Evolutionary conservation across 805 yeast species (phyloP).

Genomic region (Tetrapisispora pingtungensis): DNA sequence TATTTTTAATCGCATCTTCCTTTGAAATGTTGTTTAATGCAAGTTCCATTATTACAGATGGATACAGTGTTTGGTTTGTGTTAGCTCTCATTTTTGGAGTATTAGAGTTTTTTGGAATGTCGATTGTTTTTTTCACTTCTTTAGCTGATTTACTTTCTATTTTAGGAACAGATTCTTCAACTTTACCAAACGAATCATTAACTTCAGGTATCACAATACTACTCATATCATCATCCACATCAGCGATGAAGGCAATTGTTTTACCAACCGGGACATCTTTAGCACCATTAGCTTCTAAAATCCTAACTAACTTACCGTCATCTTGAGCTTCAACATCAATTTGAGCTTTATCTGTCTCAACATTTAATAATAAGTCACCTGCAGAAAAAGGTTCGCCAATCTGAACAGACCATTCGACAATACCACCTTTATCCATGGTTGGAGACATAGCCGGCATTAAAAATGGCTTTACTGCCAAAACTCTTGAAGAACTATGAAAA

Average conservation of each 20-base stretch:
- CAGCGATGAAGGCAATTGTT: slow-evolving; percentile 84
- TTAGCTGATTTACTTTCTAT: slow-evolving; percentile 13
- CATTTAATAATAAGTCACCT: slow-evolving; percentile 76
- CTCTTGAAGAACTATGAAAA: slow-evolving; percentile 18
- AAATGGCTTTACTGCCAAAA: slow-evolving; percentile 37
- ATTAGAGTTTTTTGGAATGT: neutral
- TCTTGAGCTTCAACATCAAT: slow-evolving; percentile 84
- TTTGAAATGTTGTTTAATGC: slow-evolving; percentile 50
- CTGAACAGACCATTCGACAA: slow-evolving; percentile 80
- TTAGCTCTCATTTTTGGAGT: slow-evolving; percentile 39
- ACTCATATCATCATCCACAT: slow-evolving; percentile 71
- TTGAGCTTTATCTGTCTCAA: slow-evolving; percentile 80
- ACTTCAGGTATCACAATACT: slow-evolving; percentile 48
- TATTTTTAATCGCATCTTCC: slow-evolving; percentile 61
- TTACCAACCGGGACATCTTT: slow-evolving; percentile 75
- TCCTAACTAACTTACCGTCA: slow-evolving; percentile 82
- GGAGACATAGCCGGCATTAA: slow-evolving; percentile 99
- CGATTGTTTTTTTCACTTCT: slow-evolving; percentile 1
- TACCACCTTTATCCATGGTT: slow-evolving; percentile 93
- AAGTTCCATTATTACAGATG: slow-evolving; percentile 66
- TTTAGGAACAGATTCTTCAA: slow-evolving; percentile 6
- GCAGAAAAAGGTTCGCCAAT: slow-evolving; percentile 62
- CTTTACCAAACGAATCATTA: slow-evolving; percentile 10
- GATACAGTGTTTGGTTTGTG: slow-evolving; percentile 56
- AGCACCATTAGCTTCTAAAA: slow-evolving; percentile 58